These are phyloP conservation scores for Fusarium neocosmosporiellum DNA, from an alignment of 2,329 filamentous ascomycete genomes.

Conservation along the genomic window DNA sequence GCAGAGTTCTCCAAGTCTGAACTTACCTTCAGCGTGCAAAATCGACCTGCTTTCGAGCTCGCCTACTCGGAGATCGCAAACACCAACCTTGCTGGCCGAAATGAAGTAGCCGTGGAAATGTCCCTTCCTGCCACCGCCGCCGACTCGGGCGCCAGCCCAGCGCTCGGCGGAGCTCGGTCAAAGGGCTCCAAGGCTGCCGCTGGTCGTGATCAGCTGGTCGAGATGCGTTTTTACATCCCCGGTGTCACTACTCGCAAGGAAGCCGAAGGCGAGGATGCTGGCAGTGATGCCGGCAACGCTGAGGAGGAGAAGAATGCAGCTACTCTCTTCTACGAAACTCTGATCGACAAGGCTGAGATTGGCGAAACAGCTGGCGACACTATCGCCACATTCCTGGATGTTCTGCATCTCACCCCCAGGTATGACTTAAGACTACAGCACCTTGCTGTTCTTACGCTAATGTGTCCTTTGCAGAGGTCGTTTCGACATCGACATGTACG, in stretches of 20 bases:
- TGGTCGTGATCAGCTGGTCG: slow-evolving; percentile 91
- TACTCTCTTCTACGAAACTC: slow-evolving; percentile 96
- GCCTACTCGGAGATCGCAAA: slow-evolving; percentile 98
- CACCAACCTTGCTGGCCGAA: slow-evolving; percentile 96
- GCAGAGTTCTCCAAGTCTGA: slow-evolving; percentile 96
- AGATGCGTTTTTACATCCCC: slow-evolving; percentile 99
- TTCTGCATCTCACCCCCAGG: slow-evolving; percentile 96
- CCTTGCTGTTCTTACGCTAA: slow-evolving; percentile 4
- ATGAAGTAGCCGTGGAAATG: slow-evolving; percentile 97
- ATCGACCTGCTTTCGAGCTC: slow-evolving; percentile 94
- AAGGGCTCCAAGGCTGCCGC: slow-evolving; percentile 91
- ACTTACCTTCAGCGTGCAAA: slow-evolving; percentile 95
- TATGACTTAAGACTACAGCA: slow-evolving; percentile 48
- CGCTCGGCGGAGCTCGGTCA: slow-evolving; percentile 77
- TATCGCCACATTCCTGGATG: slow-evolving; percentile 95
- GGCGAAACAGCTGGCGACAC: slow-evolving; percentile 99
- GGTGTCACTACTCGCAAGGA: slow-evolving; percentile 86
- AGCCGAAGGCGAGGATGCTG: slow-evolving; percentile 74
- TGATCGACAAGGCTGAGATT: slow-evolving; percentile 99
- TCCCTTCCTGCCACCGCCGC: slow-evolving; percentile 78
- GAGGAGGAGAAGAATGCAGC: slow-evolving; percentile 91
- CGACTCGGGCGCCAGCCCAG: slow-evolving; percentile 78
- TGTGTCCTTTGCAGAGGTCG: slow-evolving; percentile 75
- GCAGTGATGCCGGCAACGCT: slow-evolving; percentile 61
- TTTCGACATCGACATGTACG: slow-evolving; percentile 99